Evolutionary conservation across 148 eudicot species (phyloP).

Genomic region (Nepenthes gracilis): DNA sequence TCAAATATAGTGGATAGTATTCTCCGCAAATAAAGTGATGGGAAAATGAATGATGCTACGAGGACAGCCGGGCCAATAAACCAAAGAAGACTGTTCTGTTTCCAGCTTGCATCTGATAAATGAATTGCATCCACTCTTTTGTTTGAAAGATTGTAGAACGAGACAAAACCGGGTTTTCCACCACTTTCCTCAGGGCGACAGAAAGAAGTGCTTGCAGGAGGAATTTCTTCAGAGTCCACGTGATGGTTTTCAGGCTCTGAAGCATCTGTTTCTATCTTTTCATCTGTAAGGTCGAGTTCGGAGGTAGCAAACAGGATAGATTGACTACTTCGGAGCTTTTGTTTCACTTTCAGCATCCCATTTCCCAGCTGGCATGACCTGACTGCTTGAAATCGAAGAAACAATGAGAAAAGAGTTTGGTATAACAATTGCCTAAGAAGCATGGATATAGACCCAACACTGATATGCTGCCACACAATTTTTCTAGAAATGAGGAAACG

Average conservation of each 20-base stretch:
- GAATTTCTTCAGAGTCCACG: constrained; percentile 16
- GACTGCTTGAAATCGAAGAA: constrained; percentile 21
- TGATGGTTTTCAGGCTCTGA: constrained; percentile 28
- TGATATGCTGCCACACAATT: no score
- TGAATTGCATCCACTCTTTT: constrained; percentile 21
- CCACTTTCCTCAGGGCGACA: constrained; percentile 24
- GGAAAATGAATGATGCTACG: constrained; percentile 80
- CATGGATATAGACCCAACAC: no score
- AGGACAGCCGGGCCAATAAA: constrained; percentile 80
- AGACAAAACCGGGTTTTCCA: constrained; percentile 74
- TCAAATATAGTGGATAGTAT: constrained; percentile 83
- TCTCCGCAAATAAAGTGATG: constrained; percentile 87
- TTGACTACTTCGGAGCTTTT: constrained; percentile 19
- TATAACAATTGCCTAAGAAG: no score
- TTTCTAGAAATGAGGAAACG: no score
- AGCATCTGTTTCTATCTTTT: constrained; percentile 37
- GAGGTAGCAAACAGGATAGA: constrained; percentile 26
- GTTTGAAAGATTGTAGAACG: constrained; percentile 37
- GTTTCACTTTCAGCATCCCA: constrained; percentile 19
- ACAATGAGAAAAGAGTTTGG: no score
- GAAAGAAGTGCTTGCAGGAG: constrained; percentile 14
- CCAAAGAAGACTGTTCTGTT: constrained; percentile 57
- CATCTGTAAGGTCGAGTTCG: constrained; percentile 29
- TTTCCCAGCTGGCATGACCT: constrained; percentile 22
- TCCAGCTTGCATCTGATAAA: constrained; percentile 15